Evolutionary conservation across 768 basidiomycete species (phyloP).

Genomic region (Mycena rosella): DNA sequence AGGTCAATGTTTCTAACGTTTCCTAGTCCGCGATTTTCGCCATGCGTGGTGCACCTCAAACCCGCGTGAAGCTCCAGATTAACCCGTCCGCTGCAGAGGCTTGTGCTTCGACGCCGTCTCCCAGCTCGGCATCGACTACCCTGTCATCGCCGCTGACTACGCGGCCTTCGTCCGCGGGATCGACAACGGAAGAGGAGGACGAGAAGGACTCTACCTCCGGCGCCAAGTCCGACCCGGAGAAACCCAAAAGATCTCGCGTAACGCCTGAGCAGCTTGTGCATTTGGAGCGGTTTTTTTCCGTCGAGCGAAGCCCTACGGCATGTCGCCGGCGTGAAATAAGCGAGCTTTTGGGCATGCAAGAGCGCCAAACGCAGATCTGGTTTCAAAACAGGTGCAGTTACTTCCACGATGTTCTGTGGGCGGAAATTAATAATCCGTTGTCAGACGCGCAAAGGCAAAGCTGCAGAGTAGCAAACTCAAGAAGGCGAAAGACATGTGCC

Average conservation of each 20-base stretch:
- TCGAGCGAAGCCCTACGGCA: conserved; percentile 80
- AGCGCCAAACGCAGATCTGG: conserved; percentile 92
- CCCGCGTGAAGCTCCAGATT: conserved; percentile 38
- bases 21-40: background rate
- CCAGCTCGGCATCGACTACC: conserved; percentile 42
- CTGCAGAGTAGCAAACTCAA: conserved; percentile 70
- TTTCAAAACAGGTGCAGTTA: conserved; percentile 82
- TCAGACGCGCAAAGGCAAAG: conserved; percentile 87
- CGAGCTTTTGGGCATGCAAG: conserved; percentile 81
- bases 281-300: conserved; percentile 76
- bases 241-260: conserved; percentile 82
- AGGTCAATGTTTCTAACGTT: background rate
- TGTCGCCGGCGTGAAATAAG: conserved; percentile 80
- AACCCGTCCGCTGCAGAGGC: conserved; percentile 31
- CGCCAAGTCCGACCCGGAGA: conserved; percentile 59
- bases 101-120: conserved; percentile 40
- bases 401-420: conserved; percentile 1
- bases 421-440: conserved; percentile 16
- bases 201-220: conserved; percentile 51
- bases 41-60: conserved; percentile 19
- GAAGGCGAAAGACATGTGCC: conserved; percentile 50
- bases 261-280: conserved; percentile 85
- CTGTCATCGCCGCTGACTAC: conserved; percentile 46
- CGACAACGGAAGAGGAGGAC: conserved; percentile 45
- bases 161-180: conserved; percentile 42